Evolutionary conservation across 495 filamentous ascomycete genomes (phyloP).

Genomic region (Staphylotrichum tortipilum): DNA sequence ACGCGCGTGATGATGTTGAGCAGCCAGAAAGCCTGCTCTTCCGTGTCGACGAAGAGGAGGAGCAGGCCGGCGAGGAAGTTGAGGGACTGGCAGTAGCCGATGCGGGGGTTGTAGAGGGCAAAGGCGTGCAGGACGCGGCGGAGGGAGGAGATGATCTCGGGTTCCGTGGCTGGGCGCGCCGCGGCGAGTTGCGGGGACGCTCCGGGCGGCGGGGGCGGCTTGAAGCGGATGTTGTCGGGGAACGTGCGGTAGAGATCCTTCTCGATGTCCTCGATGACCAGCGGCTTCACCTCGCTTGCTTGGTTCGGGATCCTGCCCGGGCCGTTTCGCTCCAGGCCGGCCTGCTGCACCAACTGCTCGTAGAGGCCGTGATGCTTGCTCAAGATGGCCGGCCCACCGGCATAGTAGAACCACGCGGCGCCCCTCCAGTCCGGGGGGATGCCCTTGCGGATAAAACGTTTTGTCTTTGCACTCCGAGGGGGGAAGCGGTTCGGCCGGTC

Average conservation of each 20-base stretch:
- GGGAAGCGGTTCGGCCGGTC: slow-evolving; percentile 72
- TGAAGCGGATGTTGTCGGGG: slow-evolving; percentile 89
- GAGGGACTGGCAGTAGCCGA: slow-evolving; percentile 93
- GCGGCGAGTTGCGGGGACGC: neutral
- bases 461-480: slow-evolving; percentile 67
- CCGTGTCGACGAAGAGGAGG: slow-evolving; percentile 77
- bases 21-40: slow-evolving; percentile 92
- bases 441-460: slow-evolving; percentile 88
- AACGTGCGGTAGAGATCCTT: slow-evolving; percentile 93
- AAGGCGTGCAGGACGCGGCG: slow-evolving; percentile 84
- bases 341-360: slow-evolving; percentile 51
- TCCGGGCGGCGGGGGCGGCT: slow-evolving; percentile 40
- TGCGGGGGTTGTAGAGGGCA: slow-evolving; percentile 75
- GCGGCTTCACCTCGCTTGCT: slow-evolving; percentile 44
- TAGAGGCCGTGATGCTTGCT: slow-evolving; percentile 68
- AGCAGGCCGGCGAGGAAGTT: slow-evolving; percentile 95
- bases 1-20: slow-evolving; percentile 82
- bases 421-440: slow-evolving; percentile 89
- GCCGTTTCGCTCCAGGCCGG: slow-evolving; percentile 14
- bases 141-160: slow-evolving; percentile 67
- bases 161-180: slow-evolving; percentile 47
- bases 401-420: slow-evolving; percentile 95
- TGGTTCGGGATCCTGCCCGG: slow-evolving; percentile 10
- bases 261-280: slow-evolving; percentile 87
- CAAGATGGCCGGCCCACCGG: slow-evolving; percentile 73